A percentile compares a stretch with the other conserved stretches of the same genome.
Evolutionary conservation across 345 rosid species (phyloP).

Genomic region (Camelina laxa): DNA sequence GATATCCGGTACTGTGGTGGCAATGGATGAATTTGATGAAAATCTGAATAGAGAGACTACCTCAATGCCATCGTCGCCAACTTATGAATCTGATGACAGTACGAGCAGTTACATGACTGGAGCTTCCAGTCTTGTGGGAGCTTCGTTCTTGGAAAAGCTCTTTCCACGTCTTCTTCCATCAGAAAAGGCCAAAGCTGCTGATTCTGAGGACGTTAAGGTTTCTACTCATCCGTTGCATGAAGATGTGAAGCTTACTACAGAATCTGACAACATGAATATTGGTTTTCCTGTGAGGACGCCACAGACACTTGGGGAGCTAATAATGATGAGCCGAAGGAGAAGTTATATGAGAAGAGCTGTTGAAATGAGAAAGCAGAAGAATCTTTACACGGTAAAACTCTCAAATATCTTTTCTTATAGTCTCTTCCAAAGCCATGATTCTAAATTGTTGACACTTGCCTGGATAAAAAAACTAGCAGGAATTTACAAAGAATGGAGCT

Average conservation of each 20-base stretch:
- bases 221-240: conserved; percentile 39
- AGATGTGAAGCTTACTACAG: conserved; percentile 31
- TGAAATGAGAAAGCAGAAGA: conserved; percentile 54
- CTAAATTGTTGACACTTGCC: conserved; percentile 42
- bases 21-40: conserved; percentile 35
- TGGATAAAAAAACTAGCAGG: conserved; percentile 62
- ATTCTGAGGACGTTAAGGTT: conserved; percentile 25
- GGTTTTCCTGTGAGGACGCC: conserved; percentile 50
- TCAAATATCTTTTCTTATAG: conserved; percentile 16
- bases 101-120: conserved; percentile 73
- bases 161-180: conserved; percentile 70
- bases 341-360: conserved; percentile 70
- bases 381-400: conserved; percentile 62
- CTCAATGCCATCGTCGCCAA: conserved; percentile 55
- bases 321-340: conserved; percentile 81
- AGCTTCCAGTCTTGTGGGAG: conserved; percentile 66
- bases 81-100: conserved; percentile 65
- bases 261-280: conserved; percentile 31
- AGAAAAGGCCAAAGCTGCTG: conserved; percentile 43
- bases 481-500: conserved; percentile 50
- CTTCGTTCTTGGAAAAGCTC: conserved; percentile 81
- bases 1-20: conserved; percentile 54
- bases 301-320: conserved; percentile 78
- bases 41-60: conserved; percentile 31
- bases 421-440: conserved; percentile 17